These are phyloP conservation scores for Irpex sp. DNA, from an alignment of 1,284 basidiomycete species.

Conservation along the genomic window DNA sequence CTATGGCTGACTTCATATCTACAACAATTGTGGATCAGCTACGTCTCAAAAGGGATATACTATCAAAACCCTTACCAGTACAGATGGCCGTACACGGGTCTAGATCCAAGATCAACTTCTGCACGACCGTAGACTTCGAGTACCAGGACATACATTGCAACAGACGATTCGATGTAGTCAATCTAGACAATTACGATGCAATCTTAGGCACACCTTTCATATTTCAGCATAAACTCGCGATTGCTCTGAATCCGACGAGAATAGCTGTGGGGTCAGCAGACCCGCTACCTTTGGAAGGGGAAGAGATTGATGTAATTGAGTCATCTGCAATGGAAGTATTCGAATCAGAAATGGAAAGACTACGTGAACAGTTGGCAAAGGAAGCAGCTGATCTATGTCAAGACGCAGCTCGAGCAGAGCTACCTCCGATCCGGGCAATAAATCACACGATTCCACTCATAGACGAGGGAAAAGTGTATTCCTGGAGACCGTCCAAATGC, in stretches of 20 bases:
- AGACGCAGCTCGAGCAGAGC: constrained; percentile 22
- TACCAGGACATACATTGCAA: constrained; percentile 29
- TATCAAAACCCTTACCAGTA: constrained; percentile 25
- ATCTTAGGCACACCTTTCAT: constrained; percentile 29
- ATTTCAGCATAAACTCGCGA: constrained; percentile 19
- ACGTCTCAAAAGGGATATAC: constrained; percentile 10
- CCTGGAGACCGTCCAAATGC: constrained; percentile 28
- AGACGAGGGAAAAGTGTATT: constrained; percentile 27
- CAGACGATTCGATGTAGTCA: constrained; percentile 28
- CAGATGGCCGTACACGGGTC: constrained; percentile 32
- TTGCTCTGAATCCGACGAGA: constrained; percentile 21
- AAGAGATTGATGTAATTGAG: constrained; percentile 9
- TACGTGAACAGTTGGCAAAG: constrained; percentile 14
- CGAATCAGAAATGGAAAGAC: constrained; percentile 14
- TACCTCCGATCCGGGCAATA: constrained; percentile 32
- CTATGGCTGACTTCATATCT: constrained; percentile 37
- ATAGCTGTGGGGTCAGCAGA: constrained; percentile 17
- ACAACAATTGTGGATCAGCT: constrained; percentile 33
- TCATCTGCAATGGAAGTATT: constrained; percentile 17
- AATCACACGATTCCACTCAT: constrained; percentile 37
- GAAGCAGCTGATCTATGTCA: constrained; percentile 24
- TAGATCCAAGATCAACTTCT: constrained; percentile 22
- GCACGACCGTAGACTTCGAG: constrained; percentile 15
- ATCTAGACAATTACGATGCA: constrained; percentile 25
- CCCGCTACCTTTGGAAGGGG: constrained; percentile 17